These are phyloP conservation scores for Dictyophora rubrovolvata DNA, from an alignment of 768 basidiomycete species.

Conservation along the genomic window DNA sequence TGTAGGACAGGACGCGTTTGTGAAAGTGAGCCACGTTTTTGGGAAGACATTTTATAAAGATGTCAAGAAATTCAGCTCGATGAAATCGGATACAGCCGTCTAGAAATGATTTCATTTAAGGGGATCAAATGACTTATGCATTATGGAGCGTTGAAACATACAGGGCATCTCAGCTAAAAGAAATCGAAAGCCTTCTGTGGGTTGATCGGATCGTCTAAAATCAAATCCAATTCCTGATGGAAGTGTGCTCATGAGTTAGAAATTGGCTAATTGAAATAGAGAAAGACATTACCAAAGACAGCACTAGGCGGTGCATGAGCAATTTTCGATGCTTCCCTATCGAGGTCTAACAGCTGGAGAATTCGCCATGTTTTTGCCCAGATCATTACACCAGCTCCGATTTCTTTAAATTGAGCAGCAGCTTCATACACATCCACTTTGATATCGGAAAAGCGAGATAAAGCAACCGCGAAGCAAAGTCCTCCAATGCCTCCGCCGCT, in stretches of 20 bases:
- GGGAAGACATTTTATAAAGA: constrained; percentile 23
- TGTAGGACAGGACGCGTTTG: constrained; percentile 24
- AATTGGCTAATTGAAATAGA: not conserved
- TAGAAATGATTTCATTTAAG: not conserved
- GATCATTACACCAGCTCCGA: constrained; percentile 54
- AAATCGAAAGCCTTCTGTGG: constrained; percentile 11
- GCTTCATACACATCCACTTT: constrained; percentile 49
- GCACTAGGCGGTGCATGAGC: constrained; percentile 16
- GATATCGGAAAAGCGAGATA: constrained; percentile 39
- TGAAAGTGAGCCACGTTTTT: constrained; percentile 18
- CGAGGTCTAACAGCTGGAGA: constrained; percentile 33
- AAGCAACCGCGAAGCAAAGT: constrained; percentile 30
- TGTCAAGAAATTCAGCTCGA: constrained; percentile 27
- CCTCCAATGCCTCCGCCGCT: constrained; percentile 28
- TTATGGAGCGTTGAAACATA: constrained; percentile 1
- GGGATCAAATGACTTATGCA: not conserved
- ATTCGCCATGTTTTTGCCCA: constrained; percentile 38
- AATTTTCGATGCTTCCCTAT: constrained; percentile 15
- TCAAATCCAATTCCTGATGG: constrained; percentile 29
- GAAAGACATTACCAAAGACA: not conserved
- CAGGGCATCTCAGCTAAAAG: constrained; percentile 15
- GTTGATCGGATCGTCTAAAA: constrained; percentile 12
- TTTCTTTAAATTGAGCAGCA: constrained; percentile 36
- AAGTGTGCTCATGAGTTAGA: not conserved
- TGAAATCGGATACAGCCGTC: constrained; percentile 23